These are phyloP conservation scores for Eleusine coracana DNA, from an alignment of 176 grass and related monocot genomes.

Conservation along the genomic window DNA sequence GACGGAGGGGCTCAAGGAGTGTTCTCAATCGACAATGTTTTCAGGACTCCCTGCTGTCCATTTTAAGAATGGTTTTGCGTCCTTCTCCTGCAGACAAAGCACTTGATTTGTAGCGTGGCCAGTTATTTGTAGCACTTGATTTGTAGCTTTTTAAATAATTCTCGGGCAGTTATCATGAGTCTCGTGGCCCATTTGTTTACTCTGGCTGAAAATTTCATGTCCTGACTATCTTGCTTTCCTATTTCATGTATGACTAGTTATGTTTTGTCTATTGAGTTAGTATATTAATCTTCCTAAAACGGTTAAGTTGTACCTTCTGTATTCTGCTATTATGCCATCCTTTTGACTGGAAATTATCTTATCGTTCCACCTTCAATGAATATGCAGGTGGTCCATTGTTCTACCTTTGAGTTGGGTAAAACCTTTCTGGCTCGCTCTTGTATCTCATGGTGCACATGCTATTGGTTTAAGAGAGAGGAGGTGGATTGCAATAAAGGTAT, in stretches of 20 bases:
- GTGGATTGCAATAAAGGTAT: constrained; percentile 90
- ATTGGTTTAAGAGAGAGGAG: constrained; percentile 88
- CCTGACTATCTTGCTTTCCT: background rate
- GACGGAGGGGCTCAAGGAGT: constrained; percentile 75
- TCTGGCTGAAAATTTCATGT: constrained; percentile 9
- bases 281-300: constrained; percentile 10
- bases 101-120: constrained; percentile 2
- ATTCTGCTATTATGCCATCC: constrained; percentile 9
- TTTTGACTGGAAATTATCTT: constrained; percentile 27
- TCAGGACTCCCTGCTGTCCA: constrained; percentile 60
- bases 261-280: constrained; percentile 17
- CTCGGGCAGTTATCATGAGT: background rate
- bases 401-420: constrained; percentile 86
- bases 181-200: constrained; percentile 8
- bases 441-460: constrained; percentile 61
- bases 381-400: constrained; percentile 81
- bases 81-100: constrained; percentile 37
- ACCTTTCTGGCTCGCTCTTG: constrained; percentile 77
- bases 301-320: constrained; percentile 9
- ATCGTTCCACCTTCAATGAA: constrained; percentile 30
- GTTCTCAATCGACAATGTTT: constrained; percentile 56
- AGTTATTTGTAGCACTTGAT: background rate
- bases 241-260: constrained; percentile 24
- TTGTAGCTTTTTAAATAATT: background rate
- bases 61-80: constrained; percentile 64